Evolutionary conservation across 169 alveolate genomes (phyloP).

Genomic region (Cryptosporidium ubiquitum): DNA sequence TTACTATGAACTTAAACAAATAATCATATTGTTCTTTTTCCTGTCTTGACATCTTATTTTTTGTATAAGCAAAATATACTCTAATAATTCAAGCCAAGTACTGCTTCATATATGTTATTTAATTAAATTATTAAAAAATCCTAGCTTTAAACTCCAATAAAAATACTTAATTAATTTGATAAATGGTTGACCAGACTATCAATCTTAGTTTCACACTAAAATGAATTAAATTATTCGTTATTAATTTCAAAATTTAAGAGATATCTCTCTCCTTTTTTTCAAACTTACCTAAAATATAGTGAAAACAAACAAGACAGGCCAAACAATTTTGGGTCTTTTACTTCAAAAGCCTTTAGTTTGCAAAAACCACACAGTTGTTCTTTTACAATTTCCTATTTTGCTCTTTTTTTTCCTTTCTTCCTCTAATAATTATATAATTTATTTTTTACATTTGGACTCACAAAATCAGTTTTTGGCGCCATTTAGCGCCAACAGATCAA

Average conservation of each 20-base stretch:
- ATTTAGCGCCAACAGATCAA: not conserved
- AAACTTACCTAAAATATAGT: not conserved
- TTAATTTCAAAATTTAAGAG: not conserved
- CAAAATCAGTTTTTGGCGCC: slow-evolving; percentile 8
- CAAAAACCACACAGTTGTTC: not conserved
- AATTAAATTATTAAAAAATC: not conserved
- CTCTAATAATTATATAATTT: not conserved
- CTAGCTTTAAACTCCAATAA: not conserved
- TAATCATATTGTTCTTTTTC: slow-evolving; percentile 78
- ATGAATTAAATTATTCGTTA: too few relatives aligned
- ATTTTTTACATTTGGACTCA: slow-evolving; percentile 5
- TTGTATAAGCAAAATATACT: not conserved
- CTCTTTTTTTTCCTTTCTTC: not conserved
- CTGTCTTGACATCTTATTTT: slow-evolving; percentile 66
- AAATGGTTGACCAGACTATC: not conserved
- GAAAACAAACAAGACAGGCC: not conserved
- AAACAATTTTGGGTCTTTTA: too few relatives aligned
- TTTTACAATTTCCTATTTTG: not conserved
- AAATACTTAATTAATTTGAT: not conserved
- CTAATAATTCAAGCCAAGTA: not conserved
- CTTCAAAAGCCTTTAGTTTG: not conserved
- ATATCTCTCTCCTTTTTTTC: not conserved
- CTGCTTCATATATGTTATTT: not conserved
- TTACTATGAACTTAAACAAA: slow-evolving; percentile 81
- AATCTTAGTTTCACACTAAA: not conserved